Percentiles rank a stretch among this genome's conserved stretches.
Evolutionary conservation across 2,329 filamentous ascomycete species (phyloP).

Genomic region (Talaromyces sp.): DNA sequence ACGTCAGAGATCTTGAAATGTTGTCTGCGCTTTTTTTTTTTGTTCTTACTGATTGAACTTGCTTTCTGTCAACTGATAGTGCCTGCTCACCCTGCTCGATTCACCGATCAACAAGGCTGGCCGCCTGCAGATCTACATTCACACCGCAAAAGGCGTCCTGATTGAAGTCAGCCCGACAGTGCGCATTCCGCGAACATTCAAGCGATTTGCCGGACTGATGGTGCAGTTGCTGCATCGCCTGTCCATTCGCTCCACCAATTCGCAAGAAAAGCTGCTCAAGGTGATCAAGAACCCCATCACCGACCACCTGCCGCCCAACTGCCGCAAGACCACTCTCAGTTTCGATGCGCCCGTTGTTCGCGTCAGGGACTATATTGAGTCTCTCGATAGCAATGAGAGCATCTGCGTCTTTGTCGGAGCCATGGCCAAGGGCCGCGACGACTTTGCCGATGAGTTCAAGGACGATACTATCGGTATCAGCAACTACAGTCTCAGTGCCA

Average conservation of each 20-base stretch:
- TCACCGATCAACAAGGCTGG: constrained; percentile 98
- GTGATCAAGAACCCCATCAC: constrained; percentile 98
- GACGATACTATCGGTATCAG: constrained; percentile 98
- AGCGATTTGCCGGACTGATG: constrained; percentile 97
- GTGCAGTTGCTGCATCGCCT: constrained; percentile 93
- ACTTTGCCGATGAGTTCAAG: constrained; percentile 89
- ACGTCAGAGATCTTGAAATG: constrained; percentile 6
- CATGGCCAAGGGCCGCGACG: constrained; percentile 95
- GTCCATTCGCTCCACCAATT: constrained; percentile 93
- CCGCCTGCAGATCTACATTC: constrained; percentile 96
- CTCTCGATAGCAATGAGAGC: constrained; percentile 75
- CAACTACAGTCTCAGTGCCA: constrained; percentile 94
- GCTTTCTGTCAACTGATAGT: constrained; percentile 51
- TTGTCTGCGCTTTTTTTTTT: constrained; percentile 4
- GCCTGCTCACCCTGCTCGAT: constrained; percentile 91
- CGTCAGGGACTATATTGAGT: constrained; percentile 81
- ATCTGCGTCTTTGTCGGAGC: constrained; percentile 97
- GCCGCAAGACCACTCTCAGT: constrained; percentile 93
- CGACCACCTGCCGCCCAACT: constrained; percentile 92
- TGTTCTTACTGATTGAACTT: constrained; percentile 13
- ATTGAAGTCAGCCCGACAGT: constrained; percentile 99
- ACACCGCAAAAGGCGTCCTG: constrained; percentile 92
- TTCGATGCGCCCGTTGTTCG: constrained; percentile 86
- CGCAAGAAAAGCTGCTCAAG: constrained; percentile 93
- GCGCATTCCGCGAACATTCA: constrained; percentile 95